Evolutionary conservation across 345 rosid genomes (phyloP), one percentile per base, ranked within the genome.

Genomic region (Euphorbia lathyris): DNA sequence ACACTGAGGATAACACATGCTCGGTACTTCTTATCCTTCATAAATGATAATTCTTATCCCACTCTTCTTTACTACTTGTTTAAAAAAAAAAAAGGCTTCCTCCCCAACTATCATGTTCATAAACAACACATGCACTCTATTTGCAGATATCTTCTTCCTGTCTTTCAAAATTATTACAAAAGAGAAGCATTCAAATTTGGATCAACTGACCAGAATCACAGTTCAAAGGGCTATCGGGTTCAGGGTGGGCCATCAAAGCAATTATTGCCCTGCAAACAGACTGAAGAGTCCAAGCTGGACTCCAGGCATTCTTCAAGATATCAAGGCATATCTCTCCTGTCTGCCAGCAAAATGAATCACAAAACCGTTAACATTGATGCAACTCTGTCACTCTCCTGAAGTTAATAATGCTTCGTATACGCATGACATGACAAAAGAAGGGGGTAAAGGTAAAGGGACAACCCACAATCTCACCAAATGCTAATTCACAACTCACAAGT

Each of bases 221-320:
- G 74, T 96, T 96, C 55, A 96, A 84, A 36, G 99, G 98, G 77
- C 99, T 95, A 50, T 92, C 97, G 0, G 97, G 89, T 73, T 95
- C 97, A 22, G 97, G 99, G 72, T 95, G 97, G 57, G 97, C 99
- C 97, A 95, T 92, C 84, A 95, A 78, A 70, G 98, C 97, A 53
- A 95, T 92, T 78, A 95, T 90, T 22, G 98, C 99, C 80, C 95
- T 89, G 80, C 98, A 96, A 65, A 96, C 99, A 47, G 97, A 95
- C 79, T 95, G 97, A 69, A 92, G 92, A 4, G 97, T 95, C 98
- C 99, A 95, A n/a, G 99, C 98, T 1, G 99, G 98, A 73, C 97
- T 95, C 99, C 98, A 96, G 29, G 99, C 98, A 74, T 89, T 96
- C 87, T 96, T 96, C 91, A 95, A 84, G 74, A 95, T 92, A 74